Evolutionary conservation across 2,329 filamentous ascomycete genomes (phyloP).

Genomic region (Penicillium occitanis): DNA sequence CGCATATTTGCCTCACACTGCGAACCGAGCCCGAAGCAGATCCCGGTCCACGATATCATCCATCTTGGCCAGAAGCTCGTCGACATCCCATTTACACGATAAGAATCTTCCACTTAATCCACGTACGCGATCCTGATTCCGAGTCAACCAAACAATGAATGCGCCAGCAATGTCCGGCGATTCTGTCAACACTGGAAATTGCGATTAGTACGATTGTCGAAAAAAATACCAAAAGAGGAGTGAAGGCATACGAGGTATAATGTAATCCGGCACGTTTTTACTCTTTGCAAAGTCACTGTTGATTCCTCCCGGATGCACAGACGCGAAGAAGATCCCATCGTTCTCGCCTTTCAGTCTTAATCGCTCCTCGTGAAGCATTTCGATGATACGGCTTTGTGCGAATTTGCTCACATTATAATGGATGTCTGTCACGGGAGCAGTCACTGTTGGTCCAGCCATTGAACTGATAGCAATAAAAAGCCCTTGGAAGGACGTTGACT

Average conservation of each 20-base stretch:
- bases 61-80: slow-evolving; percentile 23
- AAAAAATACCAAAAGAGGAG: neutral
- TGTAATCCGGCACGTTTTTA: slow-evolving; percentile 29
- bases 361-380: slow-evolving; percentile 40
- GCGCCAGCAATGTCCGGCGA: slow-evolving; percentile 29
- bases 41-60: slow-evolving; percentile 26
- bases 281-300: slow-evolving; percentile 36
- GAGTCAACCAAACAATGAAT: slow-evolving; percentile 29
- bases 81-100: slow-evolving; percentile 27
- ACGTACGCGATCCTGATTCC: slow-evolving; percentile 19
- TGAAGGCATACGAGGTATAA: slow-evolving; percentile 21
- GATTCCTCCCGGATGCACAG: slow-evolving; percentile 41
- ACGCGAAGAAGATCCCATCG: slow-evolving; percentile 26
- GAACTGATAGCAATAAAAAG: slow-evolving; percentile 36
- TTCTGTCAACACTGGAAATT: slow-evolving; percentile 26
- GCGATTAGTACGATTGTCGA: neutral
- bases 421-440: slow-evolving; percentile 40
- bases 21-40: slow-evolving; percentile 20
- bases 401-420: slow-evolving; percentile 38
- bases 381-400: slow-evolving; percentile 39
- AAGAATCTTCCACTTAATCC: slow-evolving; percentile 25
- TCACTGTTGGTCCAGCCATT: slow-evolving; percentile 36
- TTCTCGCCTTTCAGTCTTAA: slow-evolving; percentile 21
- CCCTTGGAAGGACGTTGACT: neutral
- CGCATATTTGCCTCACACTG: slow-evolving; percentile 10